A percentile compares a stretch with the other conserved stretches of the same genome.
Conservation (phyloP, 2,329 filamentous ascomycete species). For the Talaromyces sp. region DNA sequence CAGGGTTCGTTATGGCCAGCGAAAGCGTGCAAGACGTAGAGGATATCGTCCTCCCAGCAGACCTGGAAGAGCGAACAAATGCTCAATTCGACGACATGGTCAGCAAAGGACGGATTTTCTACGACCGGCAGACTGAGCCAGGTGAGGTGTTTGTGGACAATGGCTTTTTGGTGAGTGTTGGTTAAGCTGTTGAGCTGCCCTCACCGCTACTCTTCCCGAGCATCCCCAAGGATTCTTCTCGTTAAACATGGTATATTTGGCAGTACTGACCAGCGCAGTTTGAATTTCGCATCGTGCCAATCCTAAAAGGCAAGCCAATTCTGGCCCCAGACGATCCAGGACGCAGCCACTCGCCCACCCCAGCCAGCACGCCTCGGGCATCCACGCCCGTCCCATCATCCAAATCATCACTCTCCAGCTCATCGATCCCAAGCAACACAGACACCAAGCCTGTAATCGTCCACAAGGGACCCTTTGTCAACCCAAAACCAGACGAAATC, state of each 20-base stretch:
- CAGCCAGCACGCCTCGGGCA: slow-evolving; percentile 7
- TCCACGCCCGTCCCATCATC: slow-evolving; percentile 5
- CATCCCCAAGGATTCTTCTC: background rate
- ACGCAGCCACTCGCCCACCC: slow-evolving; percentile 11
- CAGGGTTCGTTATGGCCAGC: background rate
- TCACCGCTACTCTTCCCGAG: background rate
- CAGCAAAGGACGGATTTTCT: slow-evolving; percentile 16
- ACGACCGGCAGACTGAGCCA: slow-evolving; percentile 15
- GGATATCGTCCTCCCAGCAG: slow-evolving; percentile 13
- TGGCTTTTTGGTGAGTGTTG: slow-evolving; percentile 19
- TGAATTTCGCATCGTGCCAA: slow-evolving; percentile 18
- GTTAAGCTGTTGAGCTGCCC: background rate
- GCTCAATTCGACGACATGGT: slow-evolving; percentile 19
- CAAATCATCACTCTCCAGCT: background rate
- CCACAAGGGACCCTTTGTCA: slow-evolving; percentile 18
- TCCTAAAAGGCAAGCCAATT: slow-evolving; percentile 20
- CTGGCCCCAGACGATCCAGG: slow-evolving; percentile 20
- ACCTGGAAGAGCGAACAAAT: slow-evolving; percentile 22
- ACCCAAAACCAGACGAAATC: slow-evolving; percentile 19
- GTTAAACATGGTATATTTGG: background rate
- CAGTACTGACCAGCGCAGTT: slow-evolving; percentile 10
- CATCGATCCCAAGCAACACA: background rate
- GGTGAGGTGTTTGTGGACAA: slow-evolving; percentile 18
- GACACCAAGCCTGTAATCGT: slow-evolving; percentile 2
- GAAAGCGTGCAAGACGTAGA: background rate